Percentiles rank a stretch among this genome's conserved stretches.
These are phyloP conservation scores for Syzygium aromaticum DNA, from an alignment of 345 rosid genomes.

Conservation along the genomic window DNA sequence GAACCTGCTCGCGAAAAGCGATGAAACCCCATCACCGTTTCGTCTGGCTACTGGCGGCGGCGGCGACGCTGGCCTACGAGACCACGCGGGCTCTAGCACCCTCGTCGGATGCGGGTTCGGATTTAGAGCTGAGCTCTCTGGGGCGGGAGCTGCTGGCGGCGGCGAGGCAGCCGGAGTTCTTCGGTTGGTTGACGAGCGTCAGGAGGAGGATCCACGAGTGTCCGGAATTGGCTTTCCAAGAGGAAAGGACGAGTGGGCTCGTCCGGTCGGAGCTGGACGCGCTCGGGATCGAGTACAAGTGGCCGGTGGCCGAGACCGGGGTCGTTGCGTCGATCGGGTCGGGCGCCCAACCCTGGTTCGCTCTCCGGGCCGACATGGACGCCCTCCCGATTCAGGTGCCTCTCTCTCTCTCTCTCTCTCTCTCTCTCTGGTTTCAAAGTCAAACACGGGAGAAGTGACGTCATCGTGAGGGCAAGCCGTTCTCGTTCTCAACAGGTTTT, in stretches of 20 bases:
- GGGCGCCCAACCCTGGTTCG: slow-evolving; percentile 37
- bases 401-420: too few species aligned
- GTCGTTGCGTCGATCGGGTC: slow-evolving; percentile 37
- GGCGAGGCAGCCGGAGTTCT: slow-evolving; percentile 31
- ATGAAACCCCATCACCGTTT: not conserved
- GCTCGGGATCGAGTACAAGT: slow-evolving; percentile 27
- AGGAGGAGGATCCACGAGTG: slow-evolving; percentile 40
- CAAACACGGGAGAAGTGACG: not conserved
- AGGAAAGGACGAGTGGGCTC: slow-evolving; percentile 27
- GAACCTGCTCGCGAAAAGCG: not conserved
- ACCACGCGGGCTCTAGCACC: not conserved
- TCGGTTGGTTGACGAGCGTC: slow-evolving; percentile 25
- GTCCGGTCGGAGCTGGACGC: slow-evolving; percentile 30
- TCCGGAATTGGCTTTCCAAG: slow-evolving; percentile 42
- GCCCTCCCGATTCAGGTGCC: slow-evolving; percentile 46
- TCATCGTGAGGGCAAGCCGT: not conserved
- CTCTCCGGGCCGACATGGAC: slow-evolving; percentile 53
- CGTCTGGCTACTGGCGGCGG: not conserved
- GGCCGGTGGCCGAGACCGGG: slow-evolving; percentile 49
- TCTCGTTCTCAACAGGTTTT: not conserved
- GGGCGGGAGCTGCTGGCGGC: slow-evolving; percentile 15
- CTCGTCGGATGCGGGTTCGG: not conserved
- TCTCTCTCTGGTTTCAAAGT: not conserved
- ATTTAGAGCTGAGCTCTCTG: not conserved
- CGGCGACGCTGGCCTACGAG: not conserved